Evolutionary conservation across 345 rosid species (phyloP).

Genomic region (Sapria himalayana): DNA sequence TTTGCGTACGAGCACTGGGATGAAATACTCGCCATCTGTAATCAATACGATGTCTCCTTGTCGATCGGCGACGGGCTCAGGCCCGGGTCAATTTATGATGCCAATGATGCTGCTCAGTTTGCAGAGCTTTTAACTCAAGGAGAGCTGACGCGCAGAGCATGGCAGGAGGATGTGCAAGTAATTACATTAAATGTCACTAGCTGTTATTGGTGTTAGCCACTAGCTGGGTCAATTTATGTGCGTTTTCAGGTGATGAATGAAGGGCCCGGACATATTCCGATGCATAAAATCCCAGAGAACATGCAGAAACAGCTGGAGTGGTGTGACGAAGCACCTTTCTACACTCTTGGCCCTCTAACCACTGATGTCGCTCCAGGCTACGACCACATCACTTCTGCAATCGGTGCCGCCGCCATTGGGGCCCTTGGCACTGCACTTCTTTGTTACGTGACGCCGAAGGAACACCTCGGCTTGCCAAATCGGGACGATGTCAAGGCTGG

Average conservation of each 20-base stretch:
- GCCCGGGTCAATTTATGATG: conserved; percentile 97
- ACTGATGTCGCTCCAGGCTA: conserved; percentile 96
- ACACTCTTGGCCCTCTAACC: conserved; percentile 90
- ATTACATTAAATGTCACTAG: neutral
- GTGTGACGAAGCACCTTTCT: conserved; percentile 99
- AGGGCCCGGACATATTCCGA: conserved; percentile 90
- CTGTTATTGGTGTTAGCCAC: neutral
- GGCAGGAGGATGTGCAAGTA: conserved; percentile 98
- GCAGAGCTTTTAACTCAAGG: conserved; percentile 99
- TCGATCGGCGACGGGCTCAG: conserved; percentile 94
- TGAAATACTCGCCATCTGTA: conserved; percentile 86
- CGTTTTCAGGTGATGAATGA: conserved; percentile 82
- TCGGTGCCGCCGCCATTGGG: conserved; percentile 97
- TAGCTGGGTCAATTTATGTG: neutral
- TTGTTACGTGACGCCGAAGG: conserved; percentile 95
- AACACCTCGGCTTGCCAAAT: conserved; percentile 94
- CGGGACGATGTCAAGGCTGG: conserved; percentile 96
- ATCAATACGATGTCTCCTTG: conserved; percentile 85
- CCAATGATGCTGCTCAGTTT: conserved; percentile 94
- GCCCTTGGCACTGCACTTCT: conserved; percentile 98
- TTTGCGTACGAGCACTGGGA: conserved; percentile 99
- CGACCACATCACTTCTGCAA: conserved; percentile 96
- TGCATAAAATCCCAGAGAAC: conserved; percentile 98
- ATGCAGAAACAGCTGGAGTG: conserved; percentile 96
- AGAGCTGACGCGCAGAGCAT: conserved; percentile 88